These are phyloP conservation scores for Clarireedia sp. DNA, from an alignment of 2,329 filamentous ascomycete species.

Conservation along the genomic window DNA sequence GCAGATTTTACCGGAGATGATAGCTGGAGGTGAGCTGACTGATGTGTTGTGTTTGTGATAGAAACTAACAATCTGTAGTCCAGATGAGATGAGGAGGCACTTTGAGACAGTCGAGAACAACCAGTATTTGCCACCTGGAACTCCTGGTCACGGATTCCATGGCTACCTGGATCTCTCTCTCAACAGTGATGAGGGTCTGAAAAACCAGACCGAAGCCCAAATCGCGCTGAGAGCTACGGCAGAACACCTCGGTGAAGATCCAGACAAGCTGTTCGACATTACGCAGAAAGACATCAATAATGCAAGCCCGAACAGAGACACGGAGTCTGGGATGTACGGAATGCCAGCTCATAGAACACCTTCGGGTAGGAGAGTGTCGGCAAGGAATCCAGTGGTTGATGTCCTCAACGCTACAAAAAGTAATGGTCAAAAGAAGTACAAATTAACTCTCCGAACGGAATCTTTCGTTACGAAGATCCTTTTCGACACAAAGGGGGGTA, in stretches of 20 bases:
- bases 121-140: slow-evolving; percentile 32
- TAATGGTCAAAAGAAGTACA: slow-evolving; percentile 15
- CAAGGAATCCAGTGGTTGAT: not conserved
- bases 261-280: not conserved
- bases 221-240: not conserved
- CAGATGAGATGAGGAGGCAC: slow-evolving; percentile 35
- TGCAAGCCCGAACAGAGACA: not conserved
- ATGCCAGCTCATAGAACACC: not conserved
- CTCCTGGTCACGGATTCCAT: slow-evolving; percentile 18
- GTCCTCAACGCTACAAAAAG: not conserved
- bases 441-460: slow-evolving; percentile 17
- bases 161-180: slow-evolving; percentile 25
- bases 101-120: slow-evolving; percentile 37
- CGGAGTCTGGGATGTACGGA: not conserved
- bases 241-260: not conserved
- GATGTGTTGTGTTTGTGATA: not conserved
- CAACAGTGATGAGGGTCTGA: not conserved
- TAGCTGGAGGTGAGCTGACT: slow-evolving; percentile 13
- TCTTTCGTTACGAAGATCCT: slow-evolving; percentile 34
- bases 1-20: slow-evolving; percentile 17
- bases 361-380: not conserved
- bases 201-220: not conserved
- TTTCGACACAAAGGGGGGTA: slow-evolving; percentile 27
- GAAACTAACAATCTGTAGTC: not conserved
- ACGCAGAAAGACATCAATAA: not conserved